phyloP scores from a whole-genome alignment of 2,329 filamentous ascomycete genomes.

The Aschersonia sp. region DNA sequence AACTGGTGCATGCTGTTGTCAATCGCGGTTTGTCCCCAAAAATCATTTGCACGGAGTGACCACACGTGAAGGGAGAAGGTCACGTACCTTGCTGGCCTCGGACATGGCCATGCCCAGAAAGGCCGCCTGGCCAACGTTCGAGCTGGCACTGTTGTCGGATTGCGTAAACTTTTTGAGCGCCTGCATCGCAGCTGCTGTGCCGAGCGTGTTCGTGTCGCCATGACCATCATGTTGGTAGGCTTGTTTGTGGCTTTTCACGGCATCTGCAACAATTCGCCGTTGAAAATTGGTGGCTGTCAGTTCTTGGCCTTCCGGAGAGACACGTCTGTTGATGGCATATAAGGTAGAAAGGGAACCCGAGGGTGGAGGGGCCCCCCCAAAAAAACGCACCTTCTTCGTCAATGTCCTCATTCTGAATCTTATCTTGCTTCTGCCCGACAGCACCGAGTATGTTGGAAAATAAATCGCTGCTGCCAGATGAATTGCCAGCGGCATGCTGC shows the following conservation, averaged over 20 bases:
- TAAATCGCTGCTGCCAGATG: slow-evolving; percentile 30
- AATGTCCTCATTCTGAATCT: slow-evolving; percentile 31
- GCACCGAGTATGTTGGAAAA: slow-evolving; percentile 33
- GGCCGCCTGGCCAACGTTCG: slow-evolving; percentile 50
- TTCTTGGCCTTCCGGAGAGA: too few species aligned
- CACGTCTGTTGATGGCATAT: too few species aligned
- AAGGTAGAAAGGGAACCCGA: too few species aligned
- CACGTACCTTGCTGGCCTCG: slow-evolving; percentile 61
- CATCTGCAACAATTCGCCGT: slow-evolving; percentile 27
- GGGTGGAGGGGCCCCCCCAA: too few species aligned
- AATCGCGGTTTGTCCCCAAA: background rate
- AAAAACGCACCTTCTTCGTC: slow-evolving; percentile 30
- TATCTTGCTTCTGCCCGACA: slow-evolving; percentile 33
- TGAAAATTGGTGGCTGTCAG: background rate
- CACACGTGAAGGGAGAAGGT: background rate
- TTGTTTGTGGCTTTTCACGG: slow-evolving; percentile 61
- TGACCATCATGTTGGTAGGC: slow-evolving; percentile 44
- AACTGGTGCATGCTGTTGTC: slow-evolving; percentile 23
- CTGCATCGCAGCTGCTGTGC: slow-evolving; percentile 66
- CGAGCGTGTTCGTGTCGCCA: slow-evolving; percentile 38
- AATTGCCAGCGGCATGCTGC: slow-evolving; percentile 29
- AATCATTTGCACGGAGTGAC: background rate
- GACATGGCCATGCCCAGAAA: slow-evolving; percentile 80
- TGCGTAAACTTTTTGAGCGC: slow-evolving; percentile 66
- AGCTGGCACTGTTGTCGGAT: slow-evolving; percentile 31